Evolutionary conservation across 495 filamentous ascomycete genomes (phyloP), one percentile per base, ranked within the genome.

Genomic region (Aspergillus biplanus): DNA sequence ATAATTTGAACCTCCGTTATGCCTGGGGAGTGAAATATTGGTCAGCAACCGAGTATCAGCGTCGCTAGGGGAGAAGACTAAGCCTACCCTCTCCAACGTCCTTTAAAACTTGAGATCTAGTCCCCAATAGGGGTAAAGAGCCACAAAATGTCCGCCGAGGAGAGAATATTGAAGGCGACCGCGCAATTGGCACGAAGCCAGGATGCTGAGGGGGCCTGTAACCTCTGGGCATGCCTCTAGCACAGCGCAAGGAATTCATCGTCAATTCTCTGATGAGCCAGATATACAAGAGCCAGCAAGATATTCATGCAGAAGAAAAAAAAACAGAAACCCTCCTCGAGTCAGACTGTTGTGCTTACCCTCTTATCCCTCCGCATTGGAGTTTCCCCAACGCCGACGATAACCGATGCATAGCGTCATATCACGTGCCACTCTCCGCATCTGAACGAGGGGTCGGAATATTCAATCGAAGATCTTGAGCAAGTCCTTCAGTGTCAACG

Each of bases 1-100:
- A 98, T 98, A 70, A 99, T 91, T 74, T 98, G 94, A 74, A 95
- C 96, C 78, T 99, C 95, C 66, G 92, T 92, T 70, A 98, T 99
- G 53, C 95, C 93, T 97, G 61, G 44, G 49, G 21, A 46, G 13
- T 39, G 39, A 15, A 52, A 61, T 65, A 39, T 33, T 13, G 64
- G 58, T 65, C 50, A 69, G 39, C 27, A 67, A 69, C 55, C 58
- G 52, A 27, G 47, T 6, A 8, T 5, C 33, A 50, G 16, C 59
- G 37, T 59, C 34, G 32, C 13, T 35, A 7, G 12, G 31, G 52
- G 33, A 31, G 12, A 54, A 35, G n/a, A 12, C 21, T 27, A 21
- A 52, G 69, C 78, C 68, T 71, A 93, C 93, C 96, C 84, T 99
- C 96, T 21, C 96, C 96, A 70, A 97, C 97, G 78, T 99, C 96